phyloP scores from a whole-genome alignment of 1,139 yeast species.

The Saccharomyces hybrid region DNA sequence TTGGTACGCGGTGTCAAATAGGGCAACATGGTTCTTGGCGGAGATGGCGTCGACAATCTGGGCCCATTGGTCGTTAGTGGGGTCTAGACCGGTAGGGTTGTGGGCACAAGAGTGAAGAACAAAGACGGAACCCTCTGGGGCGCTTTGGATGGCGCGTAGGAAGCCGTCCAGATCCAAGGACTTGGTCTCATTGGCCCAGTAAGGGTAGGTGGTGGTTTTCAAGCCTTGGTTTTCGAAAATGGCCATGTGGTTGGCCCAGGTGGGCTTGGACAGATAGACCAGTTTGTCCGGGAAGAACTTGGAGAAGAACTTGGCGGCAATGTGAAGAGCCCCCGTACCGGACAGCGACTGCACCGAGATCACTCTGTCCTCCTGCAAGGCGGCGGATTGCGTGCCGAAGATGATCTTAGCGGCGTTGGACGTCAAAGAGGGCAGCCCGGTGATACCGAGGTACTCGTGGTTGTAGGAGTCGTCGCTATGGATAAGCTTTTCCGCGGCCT shows the following conservation, averaged over 20 bases:
- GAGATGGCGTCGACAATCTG: constrained; percentile 56
- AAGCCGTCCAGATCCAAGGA: constrained; percentile 63
- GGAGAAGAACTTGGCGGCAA: constrained; percentile 67
- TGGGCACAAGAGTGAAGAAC: constrained; percentile 94
- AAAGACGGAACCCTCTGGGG: constrained; percentile 73
- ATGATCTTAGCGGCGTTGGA: constrained; percentile 71
- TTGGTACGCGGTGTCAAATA: constrained; percentile 95
- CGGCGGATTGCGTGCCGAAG: constrained; percentile 58
- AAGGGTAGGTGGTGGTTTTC: constrained; percentile 62
- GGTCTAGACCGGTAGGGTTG: constrained; percentile 97
- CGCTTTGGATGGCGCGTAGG: constrained; percentile 54
- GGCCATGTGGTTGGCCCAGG: constrained; percentile 93
- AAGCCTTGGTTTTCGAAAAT: constrained; percentile 67
- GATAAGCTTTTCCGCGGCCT: constrained; percentile 53
- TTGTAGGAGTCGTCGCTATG: constrained; percentile 56
- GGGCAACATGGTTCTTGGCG: constrained; percentile 62
- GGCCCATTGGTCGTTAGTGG: constrained; percentile 78
- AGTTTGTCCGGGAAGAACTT: constrained; percentile 41
- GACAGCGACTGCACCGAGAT: constrained; percentile 81
- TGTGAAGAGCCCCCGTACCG: constrained; percentile 93
- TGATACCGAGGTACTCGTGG: constrained; percentile 86
- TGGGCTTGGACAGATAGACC: constrained; percentile 77
- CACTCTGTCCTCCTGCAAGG: constrained; percentile 47
- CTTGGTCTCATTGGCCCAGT: constrained; percentile 63
- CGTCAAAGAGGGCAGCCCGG: constrained; percentile 67